These are phyloP conservation scores for Xerocomellus intermedius DNA, from an alignment of 768 basidiomycete species.

Conservation along the genomic window DNA sequence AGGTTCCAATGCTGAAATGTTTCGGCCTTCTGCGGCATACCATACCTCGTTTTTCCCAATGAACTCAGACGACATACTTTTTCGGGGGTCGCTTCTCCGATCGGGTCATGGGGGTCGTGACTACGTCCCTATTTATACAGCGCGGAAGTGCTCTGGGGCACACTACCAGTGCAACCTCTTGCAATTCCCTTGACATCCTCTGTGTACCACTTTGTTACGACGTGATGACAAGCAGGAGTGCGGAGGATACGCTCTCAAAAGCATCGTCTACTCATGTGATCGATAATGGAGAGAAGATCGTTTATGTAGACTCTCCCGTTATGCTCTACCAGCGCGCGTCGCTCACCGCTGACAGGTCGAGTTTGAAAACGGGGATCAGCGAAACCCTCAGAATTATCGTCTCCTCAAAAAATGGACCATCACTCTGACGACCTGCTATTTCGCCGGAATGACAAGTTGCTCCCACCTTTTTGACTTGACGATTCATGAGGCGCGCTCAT, in stretches of 20 bases:
- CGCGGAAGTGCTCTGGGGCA: neutral
- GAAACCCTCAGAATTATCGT: conserved; percentile 40
- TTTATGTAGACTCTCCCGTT: conserved; percentile 8
- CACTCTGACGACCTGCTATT: conserved; percentile 32
- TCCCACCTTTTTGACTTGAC: no score
- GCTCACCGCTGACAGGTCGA: conserved; percentile 34
- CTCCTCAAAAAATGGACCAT: conserved; percentile 41
- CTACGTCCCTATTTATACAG: conserved; percentile 15
- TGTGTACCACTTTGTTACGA: neutral
- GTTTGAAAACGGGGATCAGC: conserved; percentile 36
- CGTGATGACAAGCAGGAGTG: conserved; percentile 11
- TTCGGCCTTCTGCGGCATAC: neutral
- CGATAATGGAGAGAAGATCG: no score
- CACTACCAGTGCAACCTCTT: neutral
- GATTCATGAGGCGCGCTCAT: neutral
- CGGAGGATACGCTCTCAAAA: neutral
- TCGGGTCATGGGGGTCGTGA: neutral
- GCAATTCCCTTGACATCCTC: neutral
- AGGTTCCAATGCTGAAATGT: neutral
- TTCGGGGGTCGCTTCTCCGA: neutral
- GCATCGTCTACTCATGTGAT: neutral
- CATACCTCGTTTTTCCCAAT: neutral
- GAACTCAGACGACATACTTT: neutral
- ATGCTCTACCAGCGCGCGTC: neutral
- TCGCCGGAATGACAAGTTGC: conserved; percentile 24